phyloP scores from a whole-genome alignment of 2,329 filamentous ascomycete genomes.

The Stylonectria norvegica region DNA sequence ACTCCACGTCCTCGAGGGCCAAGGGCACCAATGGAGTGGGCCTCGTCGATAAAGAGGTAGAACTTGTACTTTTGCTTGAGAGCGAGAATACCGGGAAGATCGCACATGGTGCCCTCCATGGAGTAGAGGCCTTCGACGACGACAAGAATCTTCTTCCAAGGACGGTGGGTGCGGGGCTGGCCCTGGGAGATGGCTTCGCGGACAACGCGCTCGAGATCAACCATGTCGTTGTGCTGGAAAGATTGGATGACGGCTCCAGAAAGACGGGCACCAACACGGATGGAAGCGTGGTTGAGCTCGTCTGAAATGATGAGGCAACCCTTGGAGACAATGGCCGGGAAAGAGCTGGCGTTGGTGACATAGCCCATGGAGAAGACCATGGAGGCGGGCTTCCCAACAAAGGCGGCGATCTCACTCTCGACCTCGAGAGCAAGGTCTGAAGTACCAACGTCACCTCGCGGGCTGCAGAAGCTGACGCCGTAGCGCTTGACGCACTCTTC shows the following conservation, averaged over 20 bases:
- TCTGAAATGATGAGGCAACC: constrained; percentile 94
- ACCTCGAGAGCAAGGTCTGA: constrained; percentile 85
- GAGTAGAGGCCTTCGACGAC: constrained; percentile 97
- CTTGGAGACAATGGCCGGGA: constrained; percentile 88
- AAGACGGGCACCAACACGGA: constrained; percentile 88
- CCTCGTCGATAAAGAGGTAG: constrained; percentile 91
- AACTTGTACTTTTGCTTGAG: constrained; percentile 98
- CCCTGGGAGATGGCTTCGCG: constrained; percentile 94
- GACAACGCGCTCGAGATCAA: constrained; percentile 76
- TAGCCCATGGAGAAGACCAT: constrained; percentile 99
- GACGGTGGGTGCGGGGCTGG: constrained; percentile 94
- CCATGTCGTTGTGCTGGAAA: constrained; percentile 98
- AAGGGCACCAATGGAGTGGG: constrained; percentile 90
- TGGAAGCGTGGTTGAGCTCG: constrained; percentile 96
- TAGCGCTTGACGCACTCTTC: constrained; percentile 84
- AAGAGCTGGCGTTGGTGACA: constrained; percentile 89
- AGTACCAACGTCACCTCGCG: constrained; percentile 79
- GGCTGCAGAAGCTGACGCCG: constrained; percentile 77
- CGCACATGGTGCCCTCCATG: constrained; percentile 99
- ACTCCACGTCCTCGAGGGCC: constrained; percentile 87
- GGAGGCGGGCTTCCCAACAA: constrained; percentile 89
- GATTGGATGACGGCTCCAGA: constrained; percentile 93
- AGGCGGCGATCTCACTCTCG: constrained; percentile 81
- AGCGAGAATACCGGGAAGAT: constrained; percentile 82
- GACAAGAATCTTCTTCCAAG: constrained; percentile 98